Percentiles rank a stretch among this genome's conserved stretches.
phyloP scores from a whole-genome alignment of 1,139 yeast genomes.

The Sugiyamaella pinicola region DNA sequence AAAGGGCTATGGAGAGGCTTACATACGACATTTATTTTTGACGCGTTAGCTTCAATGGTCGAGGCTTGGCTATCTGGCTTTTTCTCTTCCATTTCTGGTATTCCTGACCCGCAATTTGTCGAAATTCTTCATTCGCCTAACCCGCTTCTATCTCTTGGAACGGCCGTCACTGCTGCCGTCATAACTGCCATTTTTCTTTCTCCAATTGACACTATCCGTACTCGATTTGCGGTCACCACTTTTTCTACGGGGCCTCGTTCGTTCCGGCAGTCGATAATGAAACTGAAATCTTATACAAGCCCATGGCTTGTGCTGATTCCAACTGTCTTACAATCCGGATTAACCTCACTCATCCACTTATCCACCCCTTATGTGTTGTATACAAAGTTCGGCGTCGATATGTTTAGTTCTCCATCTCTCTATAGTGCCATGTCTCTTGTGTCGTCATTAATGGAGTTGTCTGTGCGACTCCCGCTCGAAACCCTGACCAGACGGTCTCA shows the following conservation, averaged over 20 bases:
- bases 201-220: slow-evolving; percentile 80
- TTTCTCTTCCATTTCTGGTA: slow-evolving; percentile 73
- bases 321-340: slow-evolving; percentile 63
- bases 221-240: slow-evolving; percentile 71
- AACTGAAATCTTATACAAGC: slow-evolving; percentile 50
- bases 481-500: slow-evolving; percentile 84
- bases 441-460: slow-evolving; percentile 65
- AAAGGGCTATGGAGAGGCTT: slow-evolving; percentile 84
- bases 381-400: slow-evolving; percentile 67
- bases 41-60: slow-evolving; percentile 71
- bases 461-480: slow-evolving; percentile 82
- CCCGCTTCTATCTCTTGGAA: slow-evolving; percentile 64
- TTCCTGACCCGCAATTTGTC: slow-evolving; percentile 90
- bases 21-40: slow-evolving; percentile 80
- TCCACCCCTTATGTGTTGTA: slow-evolving; percentile 75
- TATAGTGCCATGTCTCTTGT: slow-evolving; percentile 57
- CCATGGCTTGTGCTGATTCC: slow-evolving; percentile 59
- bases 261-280: slow-evolving; percentile 43
- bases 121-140: slow-evolving; percentile 82
- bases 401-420: slow-evolving; percentile 62
- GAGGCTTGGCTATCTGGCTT: slow-evolving; percentile 94
- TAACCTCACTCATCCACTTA: slow-evolving; percentile 63
- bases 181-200: slow-evolving; percentile 74
- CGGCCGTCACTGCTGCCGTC: slow-evolving; percentile 72
- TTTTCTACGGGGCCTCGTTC: slow-evolving; percentile 44